Conservation (phyloP, 306 rosid species). For the Fragaria nilgerrensis region DNA sequence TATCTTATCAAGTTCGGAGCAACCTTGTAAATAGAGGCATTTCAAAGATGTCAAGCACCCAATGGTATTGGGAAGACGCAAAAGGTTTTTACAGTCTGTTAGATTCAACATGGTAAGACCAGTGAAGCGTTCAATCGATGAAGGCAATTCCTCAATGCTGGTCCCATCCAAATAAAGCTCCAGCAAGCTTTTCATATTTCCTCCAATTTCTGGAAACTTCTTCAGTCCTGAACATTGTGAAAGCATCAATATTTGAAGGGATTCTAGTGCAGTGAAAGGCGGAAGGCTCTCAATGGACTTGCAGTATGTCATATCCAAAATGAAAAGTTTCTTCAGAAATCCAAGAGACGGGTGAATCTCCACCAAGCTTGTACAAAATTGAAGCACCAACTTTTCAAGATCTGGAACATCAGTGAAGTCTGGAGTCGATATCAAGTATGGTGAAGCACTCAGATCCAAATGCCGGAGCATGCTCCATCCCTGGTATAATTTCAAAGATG, state of each 20-base stretch:
- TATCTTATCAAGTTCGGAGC: conserved; percentile 6
- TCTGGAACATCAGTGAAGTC: conserved; percentile 1
- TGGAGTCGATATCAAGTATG: not conserved
- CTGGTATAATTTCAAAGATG: not conserved
- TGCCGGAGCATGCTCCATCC: not conserved
- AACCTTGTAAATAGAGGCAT: conserved; percentile 11
- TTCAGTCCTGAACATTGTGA: conserved; percentile 19
- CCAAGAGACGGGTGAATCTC: conserved; percentile 19
- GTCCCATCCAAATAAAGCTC: not conserved
- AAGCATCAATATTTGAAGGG: not conserved
- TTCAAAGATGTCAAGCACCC: conserved; percentile 18
- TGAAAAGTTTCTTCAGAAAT: not conserved
- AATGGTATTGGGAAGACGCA: not conserved
- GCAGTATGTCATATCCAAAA: conserved; percentile 3
- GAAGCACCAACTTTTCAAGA: conserved; percentile 14
- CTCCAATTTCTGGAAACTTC: not conserved
- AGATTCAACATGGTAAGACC: conserved; percentile 19
- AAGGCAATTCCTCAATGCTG: not conserved
- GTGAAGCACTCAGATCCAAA: not conserved
- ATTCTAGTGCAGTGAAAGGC: not conserved
- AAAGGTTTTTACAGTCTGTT: conserved; percentile 13
- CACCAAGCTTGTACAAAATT: conserved; percentile 11
- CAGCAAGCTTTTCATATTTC: not conserved
- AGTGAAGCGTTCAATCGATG: not conserved
- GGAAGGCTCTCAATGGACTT: not conserved